phyloP scores from a whole-genome alignment of 257 asterid genomes.

The Solanum chiquidenum region DNA sequence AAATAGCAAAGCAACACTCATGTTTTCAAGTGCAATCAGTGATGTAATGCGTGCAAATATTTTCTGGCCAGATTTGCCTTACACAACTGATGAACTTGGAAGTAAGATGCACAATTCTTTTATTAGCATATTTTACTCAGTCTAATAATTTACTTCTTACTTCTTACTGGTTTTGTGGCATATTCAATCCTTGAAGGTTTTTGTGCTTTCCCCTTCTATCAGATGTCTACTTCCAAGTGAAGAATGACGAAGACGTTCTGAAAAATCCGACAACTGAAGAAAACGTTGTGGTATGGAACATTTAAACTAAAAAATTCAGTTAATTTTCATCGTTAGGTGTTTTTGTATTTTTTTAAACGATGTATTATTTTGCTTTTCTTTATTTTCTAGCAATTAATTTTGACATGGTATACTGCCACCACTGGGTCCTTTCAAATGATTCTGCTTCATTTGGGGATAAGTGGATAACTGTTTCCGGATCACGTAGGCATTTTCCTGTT shows the following conservation, averaged over 20 bases:
- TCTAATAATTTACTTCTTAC: neutral
- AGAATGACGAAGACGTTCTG: conserved; percentile 82
- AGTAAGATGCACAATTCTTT: conserved; percentile 42
- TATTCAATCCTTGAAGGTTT: conserved; percentile 6
- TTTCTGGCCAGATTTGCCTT: conserved; percentile 97
- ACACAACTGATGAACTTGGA: conserved; percentile 87
- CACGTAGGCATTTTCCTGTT: neutral
- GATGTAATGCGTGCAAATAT: conserved; percentile 72
- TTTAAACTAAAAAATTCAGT: neutral
- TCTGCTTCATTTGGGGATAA: neutral
- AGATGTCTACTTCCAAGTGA: conserved; percentile 96
- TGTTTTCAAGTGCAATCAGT: conserved; percentile 71
- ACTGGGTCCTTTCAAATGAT: neutral
- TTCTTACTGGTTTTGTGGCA: neutral
- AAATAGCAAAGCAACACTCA: conserved; percentile 78
- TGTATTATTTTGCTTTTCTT: neutral
- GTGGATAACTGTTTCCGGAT: neutral
- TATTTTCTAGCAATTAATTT: conserved; percentile 7
- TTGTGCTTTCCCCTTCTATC: conserved; percentile 17
- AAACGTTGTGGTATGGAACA: conserved; percentile 60
- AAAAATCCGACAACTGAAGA: conserved; percentile 68
- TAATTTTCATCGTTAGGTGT: neutral
- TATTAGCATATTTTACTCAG: neutral
- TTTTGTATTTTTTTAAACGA: neutral
- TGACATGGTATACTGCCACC: conserved; percentile 6